Percentiles rank a stretch among this genome's conserved stretches.
Conservation (phyloP, 1,284 basidiomycete species). For the Psilocybe mexicana region DNA sequence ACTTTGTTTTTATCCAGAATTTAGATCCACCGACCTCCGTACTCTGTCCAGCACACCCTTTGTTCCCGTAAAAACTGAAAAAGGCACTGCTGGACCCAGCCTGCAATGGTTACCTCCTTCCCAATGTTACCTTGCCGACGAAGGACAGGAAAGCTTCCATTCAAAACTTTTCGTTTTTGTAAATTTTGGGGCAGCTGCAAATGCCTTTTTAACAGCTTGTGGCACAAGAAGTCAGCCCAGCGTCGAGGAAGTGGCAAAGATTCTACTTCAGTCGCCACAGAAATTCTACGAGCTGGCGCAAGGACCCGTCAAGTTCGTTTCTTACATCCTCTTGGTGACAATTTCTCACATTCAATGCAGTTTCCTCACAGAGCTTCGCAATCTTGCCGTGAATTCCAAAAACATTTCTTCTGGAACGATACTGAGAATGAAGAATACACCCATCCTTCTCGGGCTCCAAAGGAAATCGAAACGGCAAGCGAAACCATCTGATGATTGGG, state of each 20-base stretch:
- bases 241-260: constrained; percentile 74
- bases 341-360: constrained; percentile 37
- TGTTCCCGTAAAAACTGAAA: constrained; percentile 46
- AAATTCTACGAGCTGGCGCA: constrained; percentile 71
- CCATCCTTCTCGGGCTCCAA: constrained; percentile 76
- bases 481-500: constrained; percentile 45
- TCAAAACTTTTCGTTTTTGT: constrained; percentile 86
- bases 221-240: constrained; percentile 91
- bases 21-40: constrained; percentile 46
- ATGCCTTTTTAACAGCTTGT: constrained; percentile 83
- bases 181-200: constrained; percentile 85
- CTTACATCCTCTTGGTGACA: not conserved
- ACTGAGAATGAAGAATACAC: constrained; percentile 64
- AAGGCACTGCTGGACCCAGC: constrained; percentile 26
- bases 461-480: constrained; percentile 45
- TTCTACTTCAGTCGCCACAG: constrained; percentile 63
- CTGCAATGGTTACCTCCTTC: constrained; percentile 57
- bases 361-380: constrained; percentile 82
- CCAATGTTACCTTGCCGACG: constrained; percentile 69
- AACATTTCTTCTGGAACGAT: constrained; percentile 59
- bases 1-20: constrained; percentile 39
- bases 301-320: constrained; percentile 59
- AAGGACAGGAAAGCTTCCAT: constrained; percentile 56
- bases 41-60: constrained; percentile 53
- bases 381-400: constrained; percentile 78